These are phyloP conservation scores for Conringia planisiliqua DNA, from an alignment of 345 rosid genomes.

Conservation along the genomic window DNA sequence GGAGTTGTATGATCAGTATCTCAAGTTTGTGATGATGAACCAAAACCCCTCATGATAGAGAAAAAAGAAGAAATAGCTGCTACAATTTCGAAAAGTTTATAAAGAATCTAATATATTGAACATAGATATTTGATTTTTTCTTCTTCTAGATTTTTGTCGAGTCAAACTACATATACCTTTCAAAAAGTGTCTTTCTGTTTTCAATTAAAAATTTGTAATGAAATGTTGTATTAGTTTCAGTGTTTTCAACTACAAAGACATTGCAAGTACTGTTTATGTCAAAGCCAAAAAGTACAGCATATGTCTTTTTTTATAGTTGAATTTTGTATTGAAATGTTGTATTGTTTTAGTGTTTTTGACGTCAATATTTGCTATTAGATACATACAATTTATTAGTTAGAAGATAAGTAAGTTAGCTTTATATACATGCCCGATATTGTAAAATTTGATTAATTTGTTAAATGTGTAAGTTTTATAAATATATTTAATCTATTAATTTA, in stretches of 20 bases:
- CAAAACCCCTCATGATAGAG: constrained; percentile 9
- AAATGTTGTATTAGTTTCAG: neutral
- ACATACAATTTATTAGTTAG: neutral
- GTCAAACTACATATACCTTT: neutral
- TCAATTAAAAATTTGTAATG: too few relatives aligned
- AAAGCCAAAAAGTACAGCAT: neutral
- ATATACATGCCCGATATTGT: neutral
- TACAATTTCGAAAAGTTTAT: neutral
- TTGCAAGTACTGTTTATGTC: neutral
- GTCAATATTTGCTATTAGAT: neutral
- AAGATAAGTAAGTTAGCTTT: neutral
- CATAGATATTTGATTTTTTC: neutral
- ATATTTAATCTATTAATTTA: too few relatives aligned
- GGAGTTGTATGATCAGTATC: constrained; percentile 47
- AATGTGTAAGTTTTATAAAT: neutral
- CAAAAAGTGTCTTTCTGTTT: neutral
- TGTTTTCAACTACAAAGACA: neutral
- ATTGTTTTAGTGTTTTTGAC: neutral
- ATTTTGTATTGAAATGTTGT: neutral
- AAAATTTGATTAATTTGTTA: neutral
- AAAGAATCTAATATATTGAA: neutral
- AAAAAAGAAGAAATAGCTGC: neutral
- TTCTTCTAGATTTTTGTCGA: neutral
- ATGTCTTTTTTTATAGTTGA: neutral
- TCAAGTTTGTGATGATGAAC: constrained; percentile 22